These are phyloP conservation scores for Chlamydomonas urium DNA, from an alignment of 139 green algal species.

Conservation along the genomic window DNA sequence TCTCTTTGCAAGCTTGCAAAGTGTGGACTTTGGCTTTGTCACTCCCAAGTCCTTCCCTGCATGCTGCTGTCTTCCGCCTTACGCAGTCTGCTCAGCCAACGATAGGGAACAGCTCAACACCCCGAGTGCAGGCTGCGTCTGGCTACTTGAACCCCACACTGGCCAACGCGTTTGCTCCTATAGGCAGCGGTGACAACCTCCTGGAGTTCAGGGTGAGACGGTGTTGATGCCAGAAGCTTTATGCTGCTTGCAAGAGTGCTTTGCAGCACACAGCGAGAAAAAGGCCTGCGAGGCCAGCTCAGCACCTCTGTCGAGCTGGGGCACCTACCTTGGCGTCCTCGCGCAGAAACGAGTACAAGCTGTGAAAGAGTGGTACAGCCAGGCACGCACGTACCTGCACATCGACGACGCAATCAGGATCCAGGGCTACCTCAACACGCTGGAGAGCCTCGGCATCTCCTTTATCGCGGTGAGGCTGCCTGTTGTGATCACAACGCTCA, in stretches of 20 bases:
- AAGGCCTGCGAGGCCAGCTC: not conserved
- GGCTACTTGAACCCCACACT: too few species aligned
- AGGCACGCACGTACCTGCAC: not conserved
- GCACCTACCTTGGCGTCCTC: not conserved
- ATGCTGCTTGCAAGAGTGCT: not conserved
- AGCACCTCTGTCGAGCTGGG: not conserved
- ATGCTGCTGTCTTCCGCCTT: too few species aligned
- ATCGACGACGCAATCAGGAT: conserved; percentile 9
- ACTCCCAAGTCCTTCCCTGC: too few species aligned
- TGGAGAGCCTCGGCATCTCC: not conserved
- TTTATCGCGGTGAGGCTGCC: not conserved
- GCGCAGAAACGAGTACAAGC: not conserved
- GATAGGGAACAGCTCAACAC: too few species aligned
- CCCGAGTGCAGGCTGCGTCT: too few species aligned
- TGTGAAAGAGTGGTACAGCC: not conserved
- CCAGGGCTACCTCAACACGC: conserved; percentile 1
- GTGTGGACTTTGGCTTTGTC: too few species aligned
- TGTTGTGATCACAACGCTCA: not conserved
- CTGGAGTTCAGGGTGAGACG: too few species aligned
- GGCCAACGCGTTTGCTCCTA: too few species aligned
- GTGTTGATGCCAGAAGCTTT: too few species aligned
- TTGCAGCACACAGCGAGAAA: not conserved
- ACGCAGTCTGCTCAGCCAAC: too few species aligned
- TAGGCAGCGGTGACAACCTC: too few species aligned
- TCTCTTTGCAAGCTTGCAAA: too few species aligned